phyloP scores from a whole-genome alignment of 2,329 filamentous ascomycete species.

The Thyridium curvatum region DNA sequence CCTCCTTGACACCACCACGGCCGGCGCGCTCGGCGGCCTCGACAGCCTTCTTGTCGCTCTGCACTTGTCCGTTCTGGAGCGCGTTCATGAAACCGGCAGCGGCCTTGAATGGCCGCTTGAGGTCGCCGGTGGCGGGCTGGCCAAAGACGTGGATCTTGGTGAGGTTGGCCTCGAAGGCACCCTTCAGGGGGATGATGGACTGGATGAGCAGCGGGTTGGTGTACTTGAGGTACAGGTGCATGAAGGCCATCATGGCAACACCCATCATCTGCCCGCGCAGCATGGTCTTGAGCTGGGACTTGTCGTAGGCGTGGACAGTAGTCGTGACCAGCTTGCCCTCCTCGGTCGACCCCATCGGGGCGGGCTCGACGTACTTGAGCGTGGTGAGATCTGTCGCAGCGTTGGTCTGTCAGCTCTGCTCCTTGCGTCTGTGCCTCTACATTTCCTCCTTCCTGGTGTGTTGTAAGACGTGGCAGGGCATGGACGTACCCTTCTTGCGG shows the following conservation, averaged over 20 bases:
- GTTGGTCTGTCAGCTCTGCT: not conserved
- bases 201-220: conserved; percentile 98
- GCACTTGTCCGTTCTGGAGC: conserved; percentile 65
- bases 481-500: conserved; percentile 83
- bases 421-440: not conserved
- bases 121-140: conserved; percentile 77
- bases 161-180: conserved; percentile 89
- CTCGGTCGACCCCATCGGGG: conserved; percentile 86
- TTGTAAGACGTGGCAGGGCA: too few species aligned
- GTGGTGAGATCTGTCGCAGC: conserved; percentile 79
- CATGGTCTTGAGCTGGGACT: conserved; percentile 72
- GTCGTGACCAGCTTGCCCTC: conserved; percentile 96
- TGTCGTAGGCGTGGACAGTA: conserved; percentile 92
- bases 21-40: conserved; percentile 73
- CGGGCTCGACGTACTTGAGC: conserved; percentile 96
- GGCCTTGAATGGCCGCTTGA: conserved; percentile 94
- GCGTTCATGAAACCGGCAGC: conserved; percentile 75
- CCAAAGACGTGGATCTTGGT: conserved; percentile 94
- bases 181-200: conserved; percentile 96
- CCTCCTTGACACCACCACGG: conserved; percentile 65
- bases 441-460: not conserved
- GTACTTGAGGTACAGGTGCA: conserved; percentile 99
- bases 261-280: conserved; percentile 95
- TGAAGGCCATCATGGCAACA: conserved; percentile 94
- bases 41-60: conserved; percentile 89